phyloP scores from a whole-genome alignment of 2,329 filamentous ascomycete species.

The Apiospora rasikravindrae region DNA sequence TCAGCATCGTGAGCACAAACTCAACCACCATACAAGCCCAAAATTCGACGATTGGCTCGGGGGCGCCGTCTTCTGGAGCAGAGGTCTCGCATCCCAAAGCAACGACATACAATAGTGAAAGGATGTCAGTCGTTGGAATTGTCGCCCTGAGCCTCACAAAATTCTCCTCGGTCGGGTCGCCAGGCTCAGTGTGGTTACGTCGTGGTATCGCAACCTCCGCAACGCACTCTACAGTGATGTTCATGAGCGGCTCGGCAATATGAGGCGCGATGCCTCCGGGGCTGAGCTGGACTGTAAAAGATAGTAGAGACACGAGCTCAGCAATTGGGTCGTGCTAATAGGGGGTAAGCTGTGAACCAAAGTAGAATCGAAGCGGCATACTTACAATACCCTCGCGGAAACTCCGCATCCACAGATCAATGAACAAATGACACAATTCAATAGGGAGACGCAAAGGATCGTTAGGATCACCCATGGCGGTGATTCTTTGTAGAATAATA shows the following conservation, averaged over 20 bases:
- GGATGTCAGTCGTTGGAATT: conserved; percentile 66
- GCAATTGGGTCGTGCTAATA: conserved; percentile 62
- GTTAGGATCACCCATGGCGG: conserved; percentile 55
- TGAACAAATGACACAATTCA: conserved; percentile 67
- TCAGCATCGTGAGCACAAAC: conserved; percentile 70
- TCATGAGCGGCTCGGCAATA: conserved; percentile 62
- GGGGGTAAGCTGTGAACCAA: not conserved
- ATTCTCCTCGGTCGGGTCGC: conserved; percentile 51
- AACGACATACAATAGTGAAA: conserved; percentile 69
- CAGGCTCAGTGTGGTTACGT: conserved; percentile 52
- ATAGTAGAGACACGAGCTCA: conserved; percentile 59
- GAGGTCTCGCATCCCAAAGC: conserved; percentile 62
- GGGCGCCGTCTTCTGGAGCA: conserved; percentile 32
- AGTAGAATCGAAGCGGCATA: conserved; percentile 27
- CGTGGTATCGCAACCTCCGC: conserved; percentile 63
- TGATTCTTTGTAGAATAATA: conserved; percentile 70
- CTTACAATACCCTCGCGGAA: conserved; percentile 58
- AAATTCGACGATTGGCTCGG: conserved; percentile 52
- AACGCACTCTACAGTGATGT: conserved; percentile 63
- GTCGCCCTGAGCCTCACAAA: conserved; percentile 55
- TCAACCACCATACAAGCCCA: conserved; percentile 73
- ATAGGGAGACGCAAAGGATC: conserved; percentile 62
- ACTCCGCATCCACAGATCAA: conserved; percentile 72
- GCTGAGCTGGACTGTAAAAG: conserved; percentile 24
- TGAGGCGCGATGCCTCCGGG: conserved; percentile 59